Evolutionary conservation across 2,329 filamentous ascomycete genomes (phyloP).

Genomic region (Dryadomyces quercus-mongolicae): DNA sequence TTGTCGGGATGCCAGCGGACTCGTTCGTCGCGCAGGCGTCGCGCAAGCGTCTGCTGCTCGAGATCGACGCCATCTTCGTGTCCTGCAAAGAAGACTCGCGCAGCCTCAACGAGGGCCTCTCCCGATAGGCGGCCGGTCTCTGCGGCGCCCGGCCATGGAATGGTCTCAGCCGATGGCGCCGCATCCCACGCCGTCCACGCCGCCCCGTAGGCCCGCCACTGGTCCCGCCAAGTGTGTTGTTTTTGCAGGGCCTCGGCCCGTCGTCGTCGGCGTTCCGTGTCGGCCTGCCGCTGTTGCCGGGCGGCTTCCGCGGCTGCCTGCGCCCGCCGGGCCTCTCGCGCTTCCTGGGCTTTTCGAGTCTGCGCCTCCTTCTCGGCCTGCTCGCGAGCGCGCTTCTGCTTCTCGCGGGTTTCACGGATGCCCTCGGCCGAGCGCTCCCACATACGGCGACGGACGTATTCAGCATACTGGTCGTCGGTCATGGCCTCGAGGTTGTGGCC

Average conservation of each 20-base stretch:
- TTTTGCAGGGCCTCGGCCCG: conserved; percentile 52
- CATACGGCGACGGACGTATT: conserved; percentile 78
- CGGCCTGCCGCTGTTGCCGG: conserved; percentile 19
- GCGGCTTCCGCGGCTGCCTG: conserved; percentile 30
- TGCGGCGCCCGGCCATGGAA: conserved; percentile 57
- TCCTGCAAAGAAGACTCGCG: conserved; percentile 53
- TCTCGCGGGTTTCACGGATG: conserved; percentile 53
- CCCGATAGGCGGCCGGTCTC: conserved; percentile 4
- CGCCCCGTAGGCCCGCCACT: conserved; percentile 52
- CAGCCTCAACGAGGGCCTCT: conserved; percentile 30
- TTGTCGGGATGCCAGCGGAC: conserved; percentile 97
- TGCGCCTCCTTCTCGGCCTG: conserved; percentile 19
- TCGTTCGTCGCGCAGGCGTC: conserved; percentile 65
- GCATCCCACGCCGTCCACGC: conserved; percentile 50
- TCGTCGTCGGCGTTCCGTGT: conserved; percentile 58
- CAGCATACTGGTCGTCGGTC: conserved; percentile 85
- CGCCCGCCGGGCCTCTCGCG: conserved; percentile 12
- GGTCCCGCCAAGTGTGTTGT: conserved; percentile 39
- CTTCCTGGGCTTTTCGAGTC: conserved; percentile 4
- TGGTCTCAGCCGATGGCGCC: conserved; percentile 7
- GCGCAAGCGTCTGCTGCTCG: conserved; percentile 19
- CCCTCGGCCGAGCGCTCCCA: conserved; percentile 91
- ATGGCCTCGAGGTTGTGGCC: conserved; percentile 59
- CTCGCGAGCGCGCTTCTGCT: conserved; percentile 30
- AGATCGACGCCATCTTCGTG: conserved; percentile 19